phyloP scores from a whole-genome alignment of 1,284 basidiomycete genomes.

The Pseudozyma sp. region DNA sequence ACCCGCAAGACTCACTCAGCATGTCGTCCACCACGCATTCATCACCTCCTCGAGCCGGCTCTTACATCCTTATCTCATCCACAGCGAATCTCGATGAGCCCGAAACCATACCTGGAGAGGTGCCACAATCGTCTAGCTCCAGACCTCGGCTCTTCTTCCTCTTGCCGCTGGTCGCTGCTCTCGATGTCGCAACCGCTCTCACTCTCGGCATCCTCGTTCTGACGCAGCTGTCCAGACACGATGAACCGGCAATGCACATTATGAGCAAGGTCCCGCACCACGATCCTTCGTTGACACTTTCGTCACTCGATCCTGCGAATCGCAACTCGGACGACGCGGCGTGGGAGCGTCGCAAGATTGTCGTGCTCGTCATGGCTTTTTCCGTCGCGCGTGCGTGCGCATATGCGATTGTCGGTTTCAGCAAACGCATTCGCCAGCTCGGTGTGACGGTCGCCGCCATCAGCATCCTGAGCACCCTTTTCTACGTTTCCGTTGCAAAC shows the following conservation, averaged over 20 bases:
- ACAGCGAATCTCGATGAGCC: slow-evolving; percentile 14
- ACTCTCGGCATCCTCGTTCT: slow-evolving; percentile 35
- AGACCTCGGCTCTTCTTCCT: slow-evolving; percentile 34
- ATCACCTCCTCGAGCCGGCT: slow-evolving; percentile 31
- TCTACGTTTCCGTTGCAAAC: slow-evolving; percentile 52
- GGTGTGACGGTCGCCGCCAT: slow-evolving; percentile 49
- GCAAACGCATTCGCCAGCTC: slow-evolving; percentile 39
- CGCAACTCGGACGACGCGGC: slow-evolving; percentile 10
- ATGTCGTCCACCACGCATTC: slow-evolving; percentile 25
- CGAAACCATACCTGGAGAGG: neutral
- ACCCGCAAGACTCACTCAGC: neutral
- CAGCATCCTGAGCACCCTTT: slow-evolving; percentile 50
- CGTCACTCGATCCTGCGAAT: neutral
- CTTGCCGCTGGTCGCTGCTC: slow-evolving; percentile 29
- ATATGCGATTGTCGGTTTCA: slow-evolving; percentile 46
- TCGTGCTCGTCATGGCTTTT: slow-evolving; percentile 34
- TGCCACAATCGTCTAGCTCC: neutral
- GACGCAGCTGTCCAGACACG: slow-evolving; percentile 18
- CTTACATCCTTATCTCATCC: slow-evolving; percentile 46
- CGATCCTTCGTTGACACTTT: slow-evolving; percentile 16
- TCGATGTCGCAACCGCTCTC: slow-evolving; percentile 30
- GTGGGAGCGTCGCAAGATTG: slow-evolving; percentile 33
- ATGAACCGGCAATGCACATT: neutral
- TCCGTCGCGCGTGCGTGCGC: slow-evolving; percentile 29
- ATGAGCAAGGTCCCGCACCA: neutral